Evolutionary conservation across 768 basidiomycete species (phyloP).

Genomic region (Strobilomyces echinocephalus): DNA sequence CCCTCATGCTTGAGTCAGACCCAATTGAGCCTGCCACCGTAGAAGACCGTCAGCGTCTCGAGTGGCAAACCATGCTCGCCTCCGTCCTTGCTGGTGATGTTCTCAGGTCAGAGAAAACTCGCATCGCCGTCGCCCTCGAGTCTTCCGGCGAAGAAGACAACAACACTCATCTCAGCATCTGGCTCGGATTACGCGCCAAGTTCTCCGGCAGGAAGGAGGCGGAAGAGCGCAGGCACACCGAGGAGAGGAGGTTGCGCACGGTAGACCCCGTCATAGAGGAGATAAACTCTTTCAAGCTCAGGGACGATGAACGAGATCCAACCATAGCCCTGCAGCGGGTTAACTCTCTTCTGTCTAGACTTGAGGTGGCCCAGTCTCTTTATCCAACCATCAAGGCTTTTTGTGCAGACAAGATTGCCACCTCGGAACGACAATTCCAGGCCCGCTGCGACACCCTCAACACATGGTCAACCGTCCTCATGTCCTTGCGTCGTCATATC

Average conservation of each 20-base stretch:
- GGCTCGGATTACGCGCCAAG: conserved; percentile 88
- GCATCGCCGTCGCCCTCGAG: conserved; percentile 78
- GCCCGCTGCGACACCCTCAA: conserved; percentile 85
- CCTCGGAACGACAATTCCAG: conserved; percentile 62
- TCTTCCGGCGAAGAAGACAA: conserved; percentile 66
- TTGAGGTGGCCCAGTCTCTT: conserved; percentile 79
- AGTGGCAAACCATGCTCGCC: conserved; percentile 95
- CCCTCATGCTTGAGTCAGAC: conserved; percentile 56
- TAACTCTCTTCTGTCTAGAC: conserved; percentile 59
- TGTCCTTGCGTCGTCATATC: conserved; percentile 80
- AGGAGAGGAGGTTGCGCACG: conserved; percentile 75
- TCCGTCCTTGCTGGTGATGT: conserved; percentile 94
- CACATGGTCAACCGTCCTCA: conserved; percentile 87
- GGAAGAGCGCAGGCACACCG: conserved; percentile 77
- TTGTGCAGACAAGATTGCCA: conserved; percentile 70
- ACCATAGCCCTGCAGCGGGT: conserved; percentile 57
- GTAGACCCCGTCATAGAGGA: conserved; percentile 86
- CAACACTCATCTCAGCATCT: conserved; percentile 65
- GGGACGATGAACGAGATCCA: conserved; percentile 31
- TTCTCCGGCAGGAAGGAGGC: conserved; percentile 73
- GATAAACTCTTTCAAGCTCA: conserved; percentile 69
- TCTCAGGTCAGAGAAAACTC: conserved; percentile 88
- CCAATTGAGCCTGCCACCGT: conserved; percentile 61
- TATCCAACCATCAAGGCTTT: conserved; percentile 84
- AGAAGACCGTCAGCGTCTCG: conserved; percentile 76